phyloP scores from a whole-genome alignment of 2,329 filamentous ascomycete genomes.

The Elsinoe arachidis region DNA sequence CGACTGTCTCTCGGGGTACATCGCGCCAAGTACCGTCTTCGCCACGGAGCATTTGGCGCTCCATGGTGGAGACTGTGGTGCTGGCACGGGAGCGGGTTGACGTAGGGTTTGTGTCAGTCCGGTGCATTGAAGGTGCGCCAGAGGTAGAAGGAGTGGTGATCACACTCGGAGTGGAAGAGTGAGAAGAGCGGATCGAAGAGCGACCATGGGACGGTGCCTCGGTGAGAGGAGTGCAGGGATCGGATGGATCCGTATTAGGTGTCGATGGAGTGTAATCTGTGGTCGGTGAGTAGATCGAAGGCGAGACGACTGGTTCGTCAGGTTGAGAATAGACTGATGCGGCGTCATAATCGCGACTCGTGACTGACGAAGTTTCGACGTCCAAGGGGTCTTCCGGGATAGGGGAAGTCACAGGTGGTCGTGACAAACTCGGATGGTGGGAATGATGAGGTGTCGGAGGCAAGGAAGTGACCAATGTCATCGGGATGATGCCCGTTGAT shows the following conservation, averaged over 20 bases:
- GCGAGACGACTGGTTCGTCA: neutral
- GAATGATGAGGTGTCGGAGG: neutral
- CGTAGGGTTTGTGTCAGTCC: neutral
- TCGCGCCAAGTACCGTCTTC: constrained; percentile 4
- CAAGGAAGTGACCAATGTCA: neutral
- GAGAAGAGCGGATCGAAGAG: neutral
- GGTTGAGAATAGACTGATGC: constrained; percentile 11
- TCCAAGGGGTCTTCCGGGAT: constrained; percentile 3
- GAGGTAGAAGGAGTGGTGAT: neutral
- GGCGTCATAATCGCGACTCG: constrained; percentile 7
- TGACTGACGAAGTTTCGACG: neutral
- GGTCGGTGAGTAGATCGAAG: neutral
- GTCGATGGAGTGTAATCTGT: neutral
- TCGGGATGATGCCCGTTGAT: constrained; percentile 4
- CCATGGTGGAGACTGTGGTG: constrained; percentile 3
- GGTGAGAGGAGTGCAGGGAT: constrained; percentile 6
- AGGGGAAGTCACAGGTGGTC: constrained; percentile 1
- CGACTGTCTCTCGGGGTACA: neutral
- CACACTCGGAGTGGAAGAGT: neutral
- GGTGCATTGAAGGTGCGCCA: neutral
- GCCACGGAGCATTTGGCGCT: neutral
- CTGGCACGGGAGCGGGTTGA: neutral
- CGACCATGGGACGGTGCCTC: neutral
- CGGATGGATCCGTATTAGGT: neutral
- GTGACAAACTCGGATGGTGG: neutral